These are phyloP conservation scores for Exophiala sp. DNA, from an alignment of 2,329 filamentous ascomycete genomes.

Conservation along the genomic window DNA sequence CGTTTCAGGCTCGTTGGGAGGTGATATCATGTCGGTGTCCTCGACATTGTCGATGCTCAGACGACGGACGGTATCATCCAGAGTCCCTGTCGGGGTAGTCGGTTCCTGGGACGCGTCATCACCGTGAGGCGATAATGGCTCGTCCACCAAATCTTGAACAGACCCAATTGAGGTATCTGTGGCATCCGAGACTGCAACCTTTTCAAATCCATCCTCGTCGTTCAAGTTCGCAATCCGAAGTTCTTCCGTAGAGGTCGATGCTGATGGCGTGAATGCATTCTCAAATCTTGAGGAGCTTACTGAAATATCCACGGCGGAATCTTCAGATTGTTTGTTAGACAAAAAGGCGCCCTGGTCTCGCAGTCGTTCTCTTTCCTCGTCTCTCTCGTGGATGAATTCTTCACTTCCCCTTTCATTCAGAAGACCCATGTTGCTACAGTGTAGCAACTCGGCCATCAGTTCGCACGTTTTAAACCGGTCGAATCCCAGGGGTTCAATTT, in stretches of 20 bases:
- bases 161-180: conserved; percentile 59
- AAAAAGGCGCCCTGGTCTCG: conserved; percentile 68
- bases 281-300: conserved; percentile 43
- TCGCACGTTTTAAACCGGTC: conserved; percentile 99
- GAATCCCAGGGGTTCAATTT: conserved; percentile 90
- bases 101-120: conserved; percentile 11
- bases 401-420: conserved; percentile 89
- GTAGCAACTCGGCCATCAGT: conserved; percentile 92
- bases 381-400: conserved; percentile 71
- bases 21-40: conserved; percentile 48
- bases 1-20: conserved; percentile 29
- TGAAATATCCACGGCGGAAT: conserved; percentile 52
- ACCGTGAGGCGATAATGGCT: conserved; percentile 55
- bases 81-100: conserved; percentile 45
- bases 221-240: conserved; percentile 71
- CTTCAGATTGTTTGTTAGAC: conserved; percentile 39
- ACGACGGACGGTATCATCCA: conserved; percentile 50
- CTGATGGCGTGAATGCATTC: conserved; percentile 35
- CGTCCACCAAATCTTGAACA: conserved; percentile 64
- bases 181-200: conserved; percentile 69
- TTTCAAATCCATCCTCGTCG: conserved; percentile 90
- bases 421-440: conserved; percentile 97
- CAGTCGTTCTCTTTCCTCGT: conserved; percentile 73
- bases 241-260: conserved; percentile 54
- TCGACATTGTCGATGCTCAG: conserved; percentile 37